Base-by-base conservation (phyloP, 495 filamentous ascomycete species). In the Sabuloglossum arenarium region DNA sequence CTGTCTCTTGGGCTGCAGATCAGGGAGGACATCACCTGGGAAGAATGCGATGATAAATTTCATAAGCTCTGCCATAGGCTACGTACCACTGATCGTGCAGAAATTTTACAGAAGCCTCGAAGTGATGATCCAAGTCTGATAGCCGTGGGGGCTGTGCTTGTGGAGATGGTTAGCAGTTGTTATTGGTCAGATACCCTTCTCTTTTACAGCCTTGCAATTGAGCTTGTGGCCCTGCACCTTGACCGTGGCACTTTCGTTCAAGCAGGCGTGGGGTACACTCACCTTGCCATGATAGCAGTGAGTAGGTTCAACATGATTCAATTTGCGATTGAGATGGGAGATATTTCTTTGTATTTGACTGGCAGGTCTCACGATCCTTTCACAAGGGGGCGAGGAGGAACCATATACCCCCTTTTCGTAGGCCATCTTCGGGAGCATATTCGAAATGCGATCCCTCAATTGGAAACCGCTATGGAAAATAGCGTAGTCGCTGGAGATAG, bases 181-280 rank as follows among this genome's bases (percentile, higher is more conserved):
- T 94, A 84, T 68, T 95, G 87, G 87, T 80, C 77, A 60, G 79
- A 91, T 64, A 68, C 72, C 19, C 62, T 86, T 24, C 75, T 79
- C 25, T 94, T 88, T 66, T 93, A 88, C 64, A 79, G 84, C 54
- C 78, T 85, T 57, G 70, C 80, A 4, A 74, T 90, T 11, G 73
- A 81, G 53, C 80, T 88, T 71, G 69, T 90, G 61, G 74, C 81
- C 46, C 74, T 81, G 23, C 80, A 85, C 60, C 70, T 93, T 16
- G 67, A 64, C 10, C 72, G 75, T 39, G 84, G 81, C 0, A 72
- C 75, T 1, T 87, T 84, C 61, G 78, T 82, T 0, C 83, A 93
- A 63, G 78, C 82, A 16, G 81, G 85, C 28, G 75, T 89, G 60
- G 86, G 77, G 0, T 88, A 85, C 59, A 72, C 85, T 2, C 78